These are phyloP conservation scores for Xylogone sp. DNA, from an alignment of 2,329 filamentous ascomycete species.

Conservation along the genomic window DNA sequence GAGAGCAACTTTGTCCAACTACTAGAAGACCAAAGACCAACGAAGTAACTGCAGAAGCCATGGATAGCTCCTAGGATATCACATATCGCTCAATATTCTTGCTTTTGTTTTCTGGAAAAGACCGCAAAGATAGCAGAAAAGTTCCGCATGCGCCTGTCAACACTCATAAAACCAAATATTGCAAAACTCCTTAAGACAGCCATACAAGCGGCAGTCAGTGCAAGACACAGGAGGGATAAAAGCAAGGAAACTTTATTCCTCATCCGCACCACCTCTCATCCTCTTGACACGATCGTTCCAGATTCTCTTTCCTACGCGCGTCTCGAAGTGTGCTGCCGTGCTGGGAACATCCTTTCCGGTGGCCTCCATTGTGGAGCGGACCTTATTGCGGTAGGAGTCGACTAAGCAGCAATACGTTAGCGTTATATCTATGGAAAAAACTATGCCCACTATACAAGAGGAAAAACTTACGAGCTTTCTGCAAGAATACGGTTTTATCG, in stretches of 20 bases:
- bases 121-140: too few relatives aligned
- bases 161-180: too few relatives aligned
- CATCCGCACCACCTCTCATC: conserved; percentile 15
- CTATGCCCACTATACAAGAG: conserved; percentile 1
- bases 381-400: conserved; percentile 92
- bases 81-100: too few relatives aligned
- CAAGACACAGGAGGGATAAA: too few relatives aligned
- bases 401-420: conserved; percentile 48
- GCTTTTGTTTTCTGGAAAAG: too few relatives aligned
- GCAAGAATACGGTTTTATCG: conserved; percentile 79
- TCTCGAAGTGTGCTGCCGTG: conserved; percentile 84
- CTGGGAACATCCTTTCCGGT: conserved; percentile 70
- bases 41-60: too few relatives aligned
- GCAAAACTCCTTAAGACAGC: too few relatives aligned
- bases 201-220: too few relatives aligned
- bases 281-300: conserved; percentile 59
- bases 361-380: conserved; percentile 74
- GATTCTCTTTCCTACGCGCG: conserved; percentile 76
- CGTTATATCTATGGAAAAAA: not conserved
- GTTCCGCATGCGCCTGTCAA: too few relatives aligned
- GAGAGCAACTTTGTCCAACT: too few relatives aligned
- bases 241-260: not conserved
- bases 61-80: too few relatives aligned
- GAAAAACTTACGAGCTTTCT: conserved; percentile 79
- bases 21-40: too few relatives aligned